phyloP scores from a whole-genome alignment of 306 rosid genomes.

The Citrullus amarus region DNA sequence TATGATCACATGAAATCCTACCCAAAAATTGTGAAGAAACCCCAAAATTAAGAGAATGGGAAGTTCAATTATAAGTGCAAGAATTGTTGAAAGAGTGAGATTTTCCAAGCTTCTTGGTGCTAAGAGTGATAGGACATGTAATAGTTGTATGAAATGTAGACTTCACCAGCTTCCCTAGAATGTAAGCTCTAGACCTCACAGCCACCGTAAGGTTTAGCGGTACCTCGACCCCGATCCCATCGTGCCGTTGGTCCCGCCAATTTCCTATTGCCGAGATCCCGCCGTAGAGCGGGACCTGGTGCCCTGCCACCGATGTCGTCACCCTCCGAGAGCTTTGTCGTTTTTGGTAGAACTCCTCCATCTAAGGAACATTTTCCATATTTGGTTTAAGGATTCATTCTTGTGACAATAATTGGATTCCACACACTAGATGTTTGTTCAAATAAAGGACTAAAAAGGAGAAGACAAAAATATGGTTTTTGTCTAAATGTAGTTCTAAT shows the following conservation, averaged over 20 bases:
- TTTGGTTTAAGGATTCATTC: background rate
- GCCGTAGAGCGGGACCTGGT: conserved; percentile 76
- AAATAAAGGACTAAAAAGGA: background rate
- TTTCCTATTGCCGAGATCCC: conserved; percentile 37
- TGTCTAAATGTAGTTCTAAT: background rate
- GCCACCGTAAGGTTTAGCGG: conserved; percentile 66
- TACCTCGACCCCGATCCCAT: conserved; percentile 17
- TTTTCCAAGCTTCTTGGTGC: conserved; percentile 51
- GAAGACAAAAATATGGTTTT: background rate
- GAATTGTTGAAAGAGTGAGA: conserved; percentile 37
- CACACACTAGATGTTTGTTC: background rate
- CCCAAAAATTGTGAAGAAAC: background rate
- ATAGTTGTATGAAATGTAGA: conserved; percentile 58
- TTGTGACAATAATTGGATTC: background rate
- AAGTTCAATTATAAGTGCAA: conserved; percentile 41
- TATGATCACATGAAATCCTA: background rate
- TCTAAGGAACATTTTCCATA: conserved; percentile 20
- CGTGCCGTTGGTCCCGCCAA: conserved; percentile 13
- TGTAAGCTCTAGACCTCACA: conserved; percentile 72
- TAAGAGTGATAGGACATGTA: conserved; percentile 54
- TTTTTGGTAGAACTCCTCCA: conserved; percentile 40
- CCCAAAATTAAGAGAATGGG: background rate
- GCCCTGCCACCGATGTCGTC: conserved; percentile 38
- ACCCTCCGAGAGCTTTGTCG: conserved; percentile 42
- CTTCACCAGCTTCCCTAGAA: conserved; percentile 61